Base-by-base conservation (phyloP, 2,329 filamentous ascomycete genomes). In the Botryotinia globosa region DNA sequence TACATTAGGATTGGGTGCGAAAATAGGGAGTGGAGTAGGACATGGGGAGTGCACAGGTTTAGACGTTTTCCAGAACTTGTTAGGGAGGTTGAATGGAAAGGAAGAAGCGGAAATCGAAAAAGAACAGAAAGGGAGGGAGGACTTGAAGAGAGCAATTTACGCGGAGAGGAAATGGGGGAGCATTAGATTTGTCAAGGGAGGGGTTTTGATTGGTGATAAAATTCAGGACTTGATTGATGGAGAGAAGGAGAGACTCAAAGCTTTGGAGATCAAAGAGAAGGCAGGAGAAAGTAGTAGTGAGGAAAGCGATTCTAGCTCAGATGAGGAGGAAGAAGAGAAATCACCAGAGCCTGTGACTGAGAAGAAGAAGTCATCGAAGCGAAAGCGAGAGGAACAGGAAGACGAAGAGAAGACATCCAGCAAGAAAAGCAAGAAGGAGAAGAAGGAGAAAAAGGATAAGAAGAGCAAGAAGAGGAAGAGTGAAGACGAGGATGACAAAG, bases 81-180 rank as follows among this genome's bases (percentile, higher is more conserved):
- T 99, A 32, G 94, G 95, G 34, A 87, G 96, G 71, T 83, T 99
- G 73, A 99, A 99, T 82, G 96, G 95, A 68, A 96, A 94, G 82
- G 90, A 88, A 34, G 91, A 95, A 66, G 88, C 85, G n/a, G 87
- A 89, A 66, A 84, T 96, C 51, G 87, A 91, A 81, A 87, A 89
- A 78, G 91, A 96, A 78, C 88, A 90, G 80, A 87, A 89, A 78
- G 87, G 87, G 64, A 86, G 90, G 76, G 87, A 92, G 72, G 90
- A 93, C 78, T 83, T 92, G 59, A 92, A 92, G 84, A 87, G 93
- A 78, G 89, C 89, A 75, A 84, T 90, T 63, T 97, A 94, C 80
- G 87, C 93, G 71, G 90, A 91, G 77, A 87, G 88, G 78, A 93
- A 90, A 82, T 94, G 90, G 83, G 94, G 94, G 0, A 86, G 88